Conservation (phyloP, 768 basidiomycete genomes). For the Suillus brevipes region DNA sequence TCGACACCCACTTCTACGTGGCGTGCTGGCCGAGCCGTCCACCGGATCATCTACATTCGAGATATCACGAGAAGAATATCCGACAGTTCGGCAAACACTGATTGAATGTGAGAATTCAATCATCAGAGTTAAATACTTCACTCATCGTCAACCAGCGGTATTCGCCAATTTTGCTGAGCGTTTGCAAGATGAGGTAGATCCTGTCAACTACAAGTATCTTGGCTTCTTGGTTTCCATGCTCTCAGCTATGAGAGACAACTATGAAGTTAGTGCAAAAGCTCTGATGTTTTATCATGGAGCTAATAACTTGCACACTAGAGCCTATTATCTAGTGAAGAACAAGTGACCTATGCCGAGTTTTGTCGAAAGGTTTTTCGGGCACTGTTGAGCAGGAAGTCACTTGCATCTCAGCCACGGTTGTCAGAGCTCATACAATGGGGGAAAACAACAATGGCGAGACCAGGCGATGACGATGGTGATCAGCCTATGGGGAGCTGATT, state of each 20-base stretch:
- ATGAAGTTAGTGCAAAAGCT: conserved; percentile 36
- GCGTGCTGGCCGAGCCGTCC: conserved; percentile 30
- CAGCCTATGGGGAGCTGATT: conserved; percentile 1
- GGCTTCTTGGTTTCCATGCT: conserved; percentile 48
- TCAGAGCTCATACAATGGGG: conserved; percentile 35
- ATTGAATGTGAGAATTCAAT: conserved; percentile 26
- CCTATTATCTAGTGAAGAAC: conserved; percentile 16
- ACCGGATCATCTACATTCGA: conserved; percentile 26
- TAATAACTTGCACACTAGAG: conserved; percentile 15
- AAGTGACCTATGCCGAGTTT: conserved; percentile 35
- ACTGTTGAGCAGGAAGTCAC: conserved; percentile 30
- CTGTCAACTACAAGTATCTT: conserved; percentile 40
- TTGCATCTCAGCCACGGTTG: conserved; percentile 36
- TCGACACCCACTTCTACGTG: conserved; percentile 51
- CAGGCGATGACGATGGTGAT: conserved; percentile 7
- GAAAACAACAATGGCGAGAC: conserved; percentile 15
- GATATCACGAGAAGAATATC: conserved; percentile 33
- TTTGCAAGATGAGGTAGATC: conserved; percentile 34
- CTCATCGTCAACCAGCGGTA: conserved; percentile 34
- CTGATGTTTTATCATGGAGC: background rate
- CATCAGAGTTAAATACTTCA: background rate
- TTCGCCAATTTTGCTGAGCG: conserved; percentile 42
- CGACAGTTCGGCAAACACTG: conserved; percentile 36
- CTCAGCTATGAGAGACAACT: conserved; percentile 50
- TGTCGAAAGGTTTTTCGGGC: conserved; percentile 34